Percentiles rank a stretch among this genome's conserved stretches.
These are phyloP conservation scores for Hondaea fermentalgiana DNA, from an alignment of 108 stramenopile species.

Conservation along the genomic window DNA sequence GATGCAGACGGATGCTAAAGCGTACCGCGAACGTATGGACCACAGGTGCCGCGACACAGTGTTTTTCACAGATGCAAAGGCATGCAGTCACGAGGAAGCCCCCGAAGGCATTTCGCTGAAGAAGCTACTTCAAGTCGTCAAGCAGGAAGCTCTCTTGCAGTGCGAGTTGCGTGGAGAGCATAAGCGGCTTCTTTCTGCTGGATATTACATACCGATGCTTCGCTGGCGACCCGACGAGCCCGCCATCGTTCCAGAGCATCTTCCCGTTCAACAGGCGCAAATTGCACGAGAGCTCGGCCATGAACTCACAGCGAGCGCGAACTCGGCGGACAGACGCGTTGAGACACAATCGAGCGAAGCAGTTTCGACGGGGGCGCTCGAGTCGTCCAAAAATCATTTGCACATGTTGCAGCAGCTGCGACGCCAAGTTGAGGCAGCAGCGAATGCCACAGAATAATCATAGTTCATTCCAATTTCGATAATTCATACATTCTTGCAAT, in stretches of 20 bases:
- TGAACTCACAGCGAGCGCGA: too few species aligned
- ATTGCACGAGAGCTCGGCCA: too few species aligned
- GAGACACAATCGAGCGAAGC: too few species aligned
- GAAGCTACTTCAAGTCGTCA: not conserved
- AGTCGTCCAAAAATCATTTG: too few species aligned
- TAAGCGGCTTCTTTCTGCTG: not conserved
- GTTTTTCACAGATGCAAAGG: not conserved
- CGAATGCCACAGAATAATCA: too few species aligned
- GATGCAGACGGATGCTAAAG: not conserved
- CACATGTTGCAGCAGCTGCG: too few species aligned
- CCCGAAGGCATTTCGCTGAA: not conserved
- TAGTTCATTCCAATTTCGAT: too few species aligned
- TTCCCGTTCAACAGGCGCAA: too few species aligned
- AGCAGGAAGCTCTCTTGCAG: not conserved
- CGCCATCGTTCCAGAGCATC: not conserved
- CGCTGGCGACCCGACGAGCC: slow-evolving; percentile 1
- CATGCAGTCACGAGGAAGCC: not conserved
- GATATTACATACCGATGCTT: slow-evolving; percentile 2
- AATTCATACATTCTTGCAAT: too few species aligned
- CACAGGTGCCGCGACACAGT: not conserved
- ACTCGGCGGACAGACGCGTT: too few species aligned
- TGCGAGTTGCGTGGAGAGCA: not conserved
- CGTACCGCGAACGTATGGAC: not conserved
- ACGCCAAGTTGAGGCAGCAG: too few species aligned
- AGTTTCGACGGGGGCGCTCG: too few species aligned